A percentile compares a stretch with the other conserved stretches of the same genome.
Evolutionary conservation across 2,329 filamentous ascomycete genomes (phyloP).

Genomic region (Seiridium cupressi): DNA sequence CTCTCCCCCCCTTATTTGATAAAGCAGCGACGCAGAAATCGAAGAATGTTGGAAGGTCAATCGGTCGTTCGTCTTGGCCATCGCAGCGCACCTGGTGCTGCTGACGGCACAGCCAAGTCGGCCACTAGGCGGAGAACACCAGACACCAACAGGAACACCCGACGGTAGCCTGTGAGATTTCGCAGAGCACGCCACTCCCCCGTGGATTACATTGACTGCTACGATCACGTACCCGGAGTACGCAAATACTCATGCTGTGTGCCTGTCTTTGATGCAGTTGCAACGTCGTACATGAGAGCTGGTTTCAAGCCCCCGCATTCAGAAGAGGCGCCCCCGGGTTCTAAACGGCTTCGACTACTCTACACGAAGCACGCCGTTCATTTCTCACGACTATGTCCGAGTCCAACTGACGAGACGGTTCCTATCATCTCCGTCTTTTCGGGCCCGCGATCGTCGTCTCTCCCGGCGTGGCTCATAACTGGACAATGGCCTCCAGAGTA

Average conservation of each 20-base stretch:
- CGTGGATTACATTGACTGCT: no score
- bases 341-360: not conserved
- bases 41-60: constrained; percentile 1
- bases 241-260: not conserved
- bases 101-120: not conserved
- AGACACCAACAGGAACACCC: no score
- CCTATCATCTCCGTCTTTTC: no score
- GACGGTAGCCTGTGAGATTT: no score
- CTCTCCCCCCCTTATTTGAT: not conserved
- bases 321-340: no score
- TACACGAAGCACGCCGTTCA: not conserved
- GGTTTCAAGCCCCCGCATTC: not conserved
- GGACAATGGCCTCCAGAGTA: no score
- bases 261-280: not conserved
- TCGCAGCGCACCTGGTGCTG: not conserved
- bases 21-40: constrained; percentile 11
- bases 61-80: no score
- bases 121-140: not conserved
- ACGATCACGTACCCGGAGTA: not conserved
- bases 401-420: not conserved
- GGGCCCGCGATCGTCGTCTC: no score
- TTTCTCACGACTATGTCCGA: not conserved
- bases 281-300: not conserved
- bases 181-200: no score
- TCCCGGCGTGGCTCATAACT: no score